Percentiles rank a stretch among this genome's conserved stretches.
Conservation (phyloP, 192 early-diverging fungal genomes). For the Jimgerdemannia lactiflua region DNA sequence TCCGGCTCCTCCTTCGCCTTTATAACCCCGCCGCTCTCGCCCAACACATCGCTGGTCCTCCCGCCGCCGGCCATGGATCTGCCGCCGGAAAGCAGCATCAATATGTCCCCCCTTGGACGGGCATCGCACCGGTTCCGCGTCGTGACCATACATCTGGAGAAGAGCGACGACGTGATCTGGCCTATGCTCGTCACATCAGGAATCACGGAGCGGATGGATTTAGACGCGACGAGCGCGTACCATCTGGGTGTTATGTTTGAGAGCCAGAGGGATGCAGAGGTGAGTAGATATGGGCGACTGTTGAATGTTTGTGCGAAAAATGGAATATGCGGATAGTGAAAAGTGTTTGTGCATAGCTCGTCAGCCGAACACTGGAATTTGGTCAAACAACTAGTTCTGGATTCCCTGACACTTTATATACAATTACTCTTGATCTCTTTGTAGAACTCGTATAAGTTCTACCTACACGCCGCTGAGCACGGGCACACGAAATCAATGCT, state of each 20-base stretch:
- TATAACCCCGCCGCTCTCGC: conserved; percentile 14
- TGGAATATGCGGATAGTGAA: too few species aligned
- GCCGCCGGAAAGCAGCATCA: conserved; percentile 9
- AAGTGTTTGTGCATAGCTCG: too few species aligned
- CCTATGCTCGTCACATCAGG: conserved; percentile 25
- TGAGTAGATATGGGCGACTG: neutral
- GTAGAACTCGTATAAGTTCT: conserved; percentile 25
- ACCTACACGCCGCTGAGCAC: conserved; percentile 22
- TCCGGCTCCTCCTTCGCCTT: conserved; percentile 4
- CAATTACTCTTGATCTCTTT: neutral
- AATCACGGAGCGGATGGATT: conserved; percentile 5
- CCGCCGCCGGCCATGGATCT: conserved; percentile 17
- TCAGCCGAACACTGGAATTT: too few species aligned
- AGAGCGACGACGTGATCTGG: conserved; percentile 28
- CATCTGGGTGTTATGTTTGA: conserved; percentile 31
- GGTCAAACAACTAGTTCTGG: too few species aligned
- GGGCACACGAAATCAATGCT: conserved; percentile 32
- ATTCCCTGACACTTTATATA: too few species aligned
- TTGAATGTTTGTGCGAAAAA: too few species aligned
- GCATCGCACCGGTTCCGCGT: conserved; percentile 19
- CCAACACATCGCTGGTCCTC: conserved; percentile 14
- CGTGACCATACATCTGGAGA: conserved; percentile 35
- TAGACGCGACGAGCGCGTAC: conserved; percentile 31
- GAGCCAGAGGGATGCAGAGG: conserved; percentile 21
- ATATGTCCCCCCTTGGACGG: conserved; percentile 1